Percentiles rank a stretch among this genome's conserved stretches.
phyloP scores from a whole-genome alignment of 805 yeast species.

The Ogataea methanolica region DNA sequence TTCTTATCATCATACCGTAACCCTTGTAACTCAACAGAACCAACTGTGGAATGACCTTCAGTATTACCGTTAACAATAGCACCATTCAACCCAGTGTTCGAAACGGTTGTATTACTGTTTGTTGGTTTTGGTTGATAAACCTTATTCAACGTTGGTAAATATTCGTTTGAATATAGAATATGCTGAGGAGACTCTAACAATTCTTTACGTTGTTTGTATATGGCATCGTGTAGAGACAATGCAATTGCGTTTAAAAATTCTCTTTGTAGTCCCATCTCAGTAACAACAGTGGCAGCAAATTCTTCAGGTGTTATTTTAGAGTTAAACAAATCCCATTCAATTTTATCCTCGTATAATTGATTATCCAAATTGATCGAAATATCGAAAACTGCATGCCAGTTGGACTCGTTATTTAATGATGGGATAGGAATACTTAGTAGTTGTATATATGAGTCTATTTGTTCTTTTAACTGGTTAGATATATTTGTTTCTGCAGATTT shows the following conservation, averaged over 20 bases:
- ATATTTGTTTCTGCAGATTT: constrained; percentile 57
- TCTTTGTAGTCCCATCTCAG: constrained; percentile 75
- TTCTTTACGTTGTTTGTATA: constrained; percentile 74
- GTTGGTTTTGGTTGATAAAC: constrained; percentile 22
- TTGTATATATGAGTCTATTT: constrained; percentile 69
- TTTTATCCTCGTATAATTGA: constrained; percentile 81
- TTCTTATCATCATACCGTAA: constrained; percentile 55
- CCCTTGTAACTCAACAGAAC: constrained; percentile 33
- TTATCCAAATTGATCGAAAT: constrained; percentile 79
- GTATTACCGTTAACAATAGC: not conserved
- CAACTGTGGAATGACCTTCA: constrained; percentile 6
- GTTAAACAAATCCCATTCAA: constrained; percentile 83
- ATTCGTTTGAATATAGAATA: constrained; percentile 30
- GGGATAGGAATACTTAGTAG: constrained; percentile 66
- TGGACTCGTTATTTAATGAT: constrained; percentile 32
- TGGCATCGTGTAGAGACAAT: constrained; percentile 76
- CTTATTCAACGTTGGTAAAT: constrained; percentile 30
- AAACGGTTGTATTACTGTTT: not conserved
- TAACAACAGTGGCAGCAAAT: constrained; percentile 78
- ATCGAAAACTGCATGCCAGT: constrained; percentile 73
- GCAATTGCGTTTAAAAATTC: constrained; percentile 91
- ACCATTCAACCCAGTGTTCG: constrained; percentile 1
- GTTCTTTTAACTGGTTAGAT: constrained; percentile 68
- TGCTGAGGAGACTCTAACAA: constrained; percentile 54
- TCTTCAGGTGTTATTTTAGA: constrained; percentile 65